These are phyloP conservation scores for Alternaria arborescens DNA, from an alignment of 2,329 filamentous ascomycete species.

Conservation along the genomic window DNA sequence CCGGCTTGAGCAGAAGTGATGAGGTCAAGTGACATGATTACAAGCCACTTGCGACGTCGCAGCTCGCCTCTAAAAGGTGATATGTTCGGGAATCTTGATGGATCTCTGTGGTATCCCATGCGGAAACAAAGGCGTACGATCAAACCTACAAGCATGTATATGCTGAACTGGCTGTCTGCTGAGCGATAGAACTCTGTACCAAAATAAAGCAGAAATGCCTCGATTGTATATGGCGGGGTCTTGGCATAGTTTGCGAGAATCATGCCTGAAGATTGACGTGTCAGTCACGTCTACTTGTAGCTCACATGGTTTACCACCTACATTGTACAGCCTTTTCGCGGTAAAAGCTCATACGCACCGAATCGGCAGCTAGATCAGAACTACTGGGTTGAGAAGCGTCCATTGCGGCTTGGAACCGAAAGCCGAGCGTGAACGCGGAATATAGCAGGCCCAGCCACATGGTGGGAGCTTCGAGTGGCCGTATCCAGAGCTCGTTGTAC, in stretches of 20 bases:
- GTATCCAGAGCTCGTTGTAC: conserved; percentile 57
- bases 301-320: not conserved
- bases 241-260: conserved; percentile 47
- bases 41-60: conserved; percentile 68
- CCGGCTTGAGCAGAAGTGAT: conserved; percentile 51
- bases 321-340: conserved; percentile 45
- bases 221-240: conserved; percentile 46
- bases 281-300: not conserved
- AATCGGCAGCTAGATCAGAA: conserved; percentile 8
- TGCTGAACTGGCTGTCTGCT: conserved; percentile 40
- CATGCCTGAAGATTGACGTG: conserved; percentile 10
- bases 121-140: conserved; percentile 46
- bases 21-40: conserved; percentile 55
- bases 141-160: conserved; percentile 41
- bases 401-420: conserved; percentile 34
- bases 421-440: conserved; percentile 46
- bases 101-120: conserved; percentile 57
- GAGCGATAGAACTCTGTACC: conserved; percentile 41
- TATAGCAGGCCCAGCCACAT: conserved; percentile 59
- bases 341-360: conserved; percentile 39
- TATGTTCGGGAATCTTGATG: conserved; percentile 47
- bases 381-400: conserved; percentile 12
- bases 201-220: conserved; percentile 43
- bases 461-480: conserved; percentile 48
- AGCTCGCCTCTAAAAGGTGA: conserved; percentile 67